These are phyloP conservation scores for Emericellopsis cladophorae DNA, from an alignment of 2,329 filamentous ascomycete species.

Conservation along the genomic window DNA sequence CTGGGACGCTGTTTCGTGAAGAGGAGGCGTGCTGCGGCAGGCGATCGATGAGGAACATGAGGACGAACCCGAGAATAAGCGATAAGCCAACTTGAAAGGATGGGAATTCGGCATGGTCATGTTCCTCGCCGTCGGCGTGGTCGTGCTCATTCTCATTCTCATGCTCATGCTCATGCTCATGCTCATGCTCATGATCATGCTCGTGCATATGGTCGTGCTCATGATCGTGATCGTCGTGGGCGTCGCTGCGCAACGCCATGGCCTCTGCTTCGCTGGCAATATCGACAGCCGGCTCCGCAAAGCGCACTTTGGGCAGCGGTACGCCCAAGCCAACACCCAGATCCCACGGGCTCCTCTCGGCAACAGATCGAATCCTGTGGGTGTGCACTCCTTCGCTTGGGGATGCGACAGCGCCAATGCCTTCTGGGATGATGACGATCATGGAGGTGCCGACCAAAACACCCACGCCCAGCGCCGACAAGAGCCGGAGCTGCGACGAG, in stretches of 20 bases:
- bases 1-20: constrained; percentile 48
- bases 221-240: constrained; percentile 3
- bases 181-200: constrained; percentile 5
- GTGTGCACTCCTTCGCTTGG: constrained; percentile 25
- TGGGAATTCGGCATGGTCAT: constrained; percentile 33
- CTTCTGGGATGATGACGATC: constrained; percentile 95
- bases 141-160: no score
- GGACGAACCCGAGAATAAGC: constrained; percentile 75
- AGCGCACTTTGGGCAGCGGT: constrained; percentile 7
- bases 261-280: not conserved
- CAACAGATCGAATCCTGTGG: constrained; percentile 19
- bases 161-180: constrained; percentile 5
- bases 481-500: constrained; percentile 72
- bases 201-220: constrained; percentile 5
- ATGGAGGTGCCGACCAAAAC: constrained; percentile 90
- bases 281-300: constrained; percentile 1
- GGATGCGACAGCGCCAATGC: constrained; percentile 74
- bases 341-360: constrained; percentile 17
- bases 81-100: constrained; percentile 75
- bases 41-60: constrained; percentile 94
- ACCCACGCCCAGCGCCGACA: constrained; percentile 87
- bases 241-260: not conserved
- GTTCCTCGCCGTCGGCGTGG: constrained; percentile 17
- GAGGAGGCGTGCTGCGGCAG: constrained; percentile 62
- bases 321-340: constrained; percentile 7